Percentiles rank a stretch among this genome's conserved stretches.
Conservation (phyloP, 768 basidiomycete genomes). For the Lyophyllum atratum region DNA sequence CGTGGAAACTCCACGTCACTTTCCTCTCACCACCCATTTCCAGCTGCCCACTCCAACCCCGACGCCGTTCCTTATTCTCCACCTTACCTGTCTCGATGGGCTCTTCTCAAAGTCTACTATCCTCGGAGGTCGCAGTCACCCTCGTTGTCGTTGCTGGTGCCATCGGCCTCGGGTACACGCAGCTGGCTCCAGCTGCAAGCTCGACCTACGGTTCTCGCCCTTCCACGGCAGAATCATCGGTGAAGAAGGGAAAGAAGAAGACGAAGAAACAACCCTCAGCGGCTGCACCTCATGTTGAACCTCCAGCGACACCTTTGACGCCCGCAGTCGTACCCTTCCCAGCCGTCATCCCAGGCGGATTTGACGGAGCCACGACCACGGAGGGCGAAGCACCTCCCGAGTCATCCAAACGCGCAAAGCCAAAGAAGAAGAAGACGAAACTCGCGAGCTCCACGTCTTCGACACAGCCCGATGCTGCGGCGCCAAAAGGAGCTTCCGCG, state of each 20-base stretch:
- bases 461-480: neutral
- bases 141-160: constrained; percentile 41
- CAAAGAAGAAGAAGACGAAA: constrained; percentile 41
- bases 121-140: constrained; percentile 39
- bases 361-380: constrained; percentile 27
- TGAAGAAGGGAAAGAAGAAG: constrained; percentile 26
- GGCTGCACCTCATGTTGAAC: neutral
- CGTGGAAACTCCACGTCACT: constrained; percentile 27
- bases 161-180: constrained; percentile 40
- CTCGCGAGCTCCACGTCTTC: constrained; percentile 4
- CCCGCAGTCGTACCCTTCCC: constrained; percentile 32
- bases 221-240: neutral
- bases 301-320: constrained; percentile 2
- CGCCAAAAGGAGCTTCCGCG: neutral
- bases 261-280: constrained; percentile 2
- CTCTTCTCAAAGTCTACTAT: constrained; percentile 43
- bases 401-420: neutral
- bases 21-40: neutral
- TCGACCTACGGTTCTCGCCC: neutral
- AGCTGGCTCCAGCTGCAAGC: constrained; percentile 17
- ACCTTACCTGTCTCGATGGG: constrained; percentile 37
- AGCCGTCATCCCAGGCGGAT: constrained; percentile 46
- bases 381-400: constrained; percentile 2
- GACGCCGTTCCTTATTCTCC: neutral
- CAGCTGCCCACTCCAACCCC: neutral